Base-by-base conservation (phyloP, 2,329 filamentous ascomycete genomes). In the Hymenoscyphus fructigenus region DNA sequence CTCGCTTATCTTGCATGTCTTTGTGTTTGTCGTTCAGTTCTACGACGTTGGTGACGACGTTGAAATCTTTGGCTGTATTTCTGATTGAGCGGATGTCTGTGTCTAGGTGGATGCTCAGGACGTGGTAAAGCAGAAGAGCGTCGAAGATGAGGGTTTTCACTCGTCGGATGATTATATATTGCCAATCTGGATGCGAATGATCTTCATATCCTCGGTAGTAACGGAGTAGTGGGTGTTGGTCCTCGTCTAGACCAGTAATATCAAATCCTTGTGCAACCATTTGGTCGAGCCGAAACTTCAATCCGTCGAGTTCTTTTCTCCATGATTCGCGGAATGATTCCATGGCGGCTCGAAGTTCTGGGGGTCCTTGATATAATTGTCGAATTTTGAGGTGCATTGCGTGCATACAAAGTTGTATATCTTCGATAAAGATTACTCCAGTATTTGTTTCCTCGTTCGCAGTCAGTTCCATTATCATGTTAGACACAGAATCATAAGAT, bases 31-130 rank as follows among this genome's bases (percentile, higher is more conserved):
- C 17, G 67, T 66, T 59, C 15, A 41, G 58, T 20, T 20, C 50
- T 72, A 29, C 10, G 23, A 28, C 12, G 23, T 57, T 28, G 15
- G 9, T 60, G 9, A 4, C 57, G 15, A 14, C 17, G 41, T 17
- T 47, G 6, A 55, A 41, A 44, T 72, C 68, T 61, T 69, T 71
- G n/a, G 71, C 74, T 0, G 76, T 63, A 2, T 73, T 69, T 12
- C 70, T 74, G 9, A 79, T 71, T 2, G 66, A 72, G 2, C 71
- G 65, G 0, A 77, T 67, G 34, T 81, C 78, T 4, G 77, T 72
- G 34, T 75, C 75, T 0, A 80, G 66, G 41, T 79, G 75, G 15
- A 80, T 67, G 1, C 65, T 73, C 56, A 79, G 73, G 1, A 80
- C 69, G 53, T 79, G 75, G 56, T 79, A 77, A 0, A 79, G 73